A percentile compares a stretch with the other conserved stretches of the same genome.
These are phyloP conservation scores for Pleurotus platypus DNA, from an alignment of 768 basidiomycete genomes.

Conservation along the genomic window DNA sequence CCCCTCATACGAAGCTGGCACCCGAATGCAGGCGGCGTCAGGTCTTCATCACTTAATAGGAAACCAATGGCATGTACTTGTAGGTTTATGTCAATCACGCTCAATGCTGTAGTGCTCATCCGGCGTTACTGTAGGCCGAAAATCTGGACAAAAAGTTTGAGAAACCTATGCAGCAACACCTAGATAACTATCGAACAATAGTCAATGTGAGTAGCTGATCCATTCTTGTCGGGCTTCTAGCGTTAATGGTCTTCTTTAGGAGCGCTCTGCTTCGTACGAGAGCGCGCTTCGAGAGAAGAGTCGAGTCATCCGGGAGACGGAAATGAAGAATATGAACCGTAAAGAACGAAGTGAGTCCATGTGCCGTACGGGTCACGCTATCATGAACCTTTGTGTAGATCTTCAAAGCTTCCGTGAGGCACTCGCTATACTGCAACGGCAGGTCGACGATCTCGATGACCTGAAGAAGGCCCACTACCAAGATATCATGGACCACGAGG, in stretches of 20 bases:
- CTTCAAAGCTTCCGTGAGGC: conserved; percentile 87
- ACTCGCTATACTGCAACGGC: conserved; percentile 72
- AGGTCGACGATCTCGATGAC: conserved; percentile 89
- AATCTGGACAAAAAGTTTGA: conserved; percentile 86
- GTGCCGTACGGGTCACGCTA: neutral
- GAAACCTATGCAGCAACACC: conserved; percentile 79
- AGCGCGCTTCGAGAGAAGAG: conserved; percentile 80
- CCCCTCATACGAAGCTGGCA: conserved; percentile 75
- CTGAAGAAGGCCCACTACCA: conserved; percentile 84
- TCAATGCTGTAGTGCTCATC: conserved; percentile 6
- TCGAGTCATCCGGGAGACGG: conserved; percentile 78
- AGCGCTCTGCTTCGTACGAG: conserved; percentile 84
- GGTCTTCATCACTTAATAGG: conserved; percentile 90
- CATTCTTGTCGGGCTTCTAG: neutral
- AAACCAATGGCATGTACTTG: conserved; percentile 91
- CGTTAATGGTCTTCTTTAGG: conserved; percentile 36
- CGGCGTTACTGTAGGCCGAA: conserved; percentile 54
- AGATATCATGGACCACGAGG: conserved; percentile 88
- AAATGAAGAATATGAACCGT: conserved; percentile 79
- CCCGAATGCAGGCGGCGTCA: conserved; percentile 79
- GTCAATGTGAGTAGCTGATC: conserved; percentile 50
- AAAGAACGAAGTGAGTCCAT: conserved; percentile 74
- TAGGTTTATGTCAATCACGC: conserved; percentile 21
- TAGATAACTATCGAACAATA: conserved; percentile 74
- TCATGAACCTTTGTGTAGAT: conserved; percentile 43